Evolutionary conservation across 345 rosid species (phyloP).

Genomic region (Excoecaria agallocha): DNA sequence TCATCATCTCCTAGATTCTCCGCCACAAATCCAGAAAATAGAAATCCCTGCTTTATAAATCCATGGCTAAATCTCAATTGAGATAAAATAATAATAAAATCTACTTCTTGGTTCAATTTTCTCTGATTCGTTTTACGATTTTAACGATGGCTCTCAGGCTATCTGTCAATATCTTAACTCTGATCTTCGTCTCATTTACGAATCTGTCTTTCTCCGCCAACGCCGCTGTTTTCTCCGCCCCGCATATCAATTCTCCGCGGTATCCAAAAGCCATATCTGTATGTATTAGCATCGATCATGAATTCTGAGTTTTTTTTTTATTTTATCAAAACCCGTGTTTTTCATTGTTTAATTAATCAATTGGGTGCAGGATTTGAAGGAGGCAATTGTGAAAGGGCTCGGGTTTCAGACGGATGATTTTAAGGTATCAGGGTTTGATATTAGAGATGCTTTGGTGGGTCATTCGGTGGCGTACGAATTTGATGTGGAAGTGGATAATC

Average conservation of each 20-base stretch:
- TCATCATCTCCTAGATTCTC: constrained; percentile 33
- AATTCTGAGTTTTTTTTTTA: neutral
- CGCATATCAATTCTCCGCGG: constrained; percentile 35
- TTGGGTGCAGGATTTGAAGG: constrained; percentile 75
- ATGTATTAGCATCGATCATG: constrained; percentile 2
- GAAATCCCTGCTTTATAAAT: neutral
- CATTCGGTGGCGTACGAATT: constrained; percentile 84
- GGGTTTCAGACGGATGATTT: constrained; percentile 77
- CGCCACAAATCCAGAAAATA: constrained; percentile 12
- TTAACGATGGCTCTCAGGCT: neutral
- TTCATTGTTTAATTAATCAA: neutral
- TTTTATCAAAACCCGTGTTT: neutral
- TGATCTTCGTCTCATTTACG: constrained; percentile 39
- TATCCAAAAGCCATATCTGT: constrained; percentile 81
- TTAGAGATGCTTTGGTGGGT: constrained; percentile 77
- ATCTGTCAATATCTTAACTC: neutral
- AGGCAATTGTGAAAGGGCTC: constrained; percentile 73
- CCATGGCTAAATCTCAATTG: neutral
- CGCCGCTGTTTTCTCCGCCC: constrained; percentile 40
- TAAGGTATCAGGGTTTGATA: constrained; percentile 73
- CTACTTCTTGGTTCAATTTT: neutral
- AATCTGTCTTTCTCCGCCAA: constrained; percentile 32
- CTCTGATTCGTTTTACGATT: neutral
- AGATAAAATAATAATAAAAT: neutral
- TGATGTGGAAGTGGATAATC: constrained; percentile 63